phyloP scores from a whole-genome alignment of 73 alveolate species.

The Blepharisma stoltei region DNA sequence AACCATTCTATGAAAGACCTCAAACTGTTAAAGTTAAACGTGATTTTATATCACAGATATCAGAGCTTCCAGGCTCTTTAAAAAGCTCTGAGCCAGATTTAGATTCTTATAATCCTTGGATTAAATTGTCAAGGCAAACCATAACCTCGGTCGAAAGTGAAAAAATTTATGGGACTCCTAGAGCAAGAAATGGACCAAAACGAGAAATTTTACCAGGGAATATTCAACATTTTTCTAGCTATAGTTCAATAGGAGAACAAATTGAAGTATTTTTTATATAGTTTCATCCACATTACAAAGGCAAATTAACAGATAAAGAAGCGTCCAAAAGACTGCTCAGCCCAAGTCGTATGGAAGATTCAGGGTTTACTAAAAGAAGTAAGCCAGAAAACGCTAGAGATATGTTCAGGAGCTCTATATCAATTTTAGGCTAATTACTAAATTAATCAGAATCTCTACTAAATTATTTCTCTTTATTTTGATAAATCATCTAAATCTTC shows the following conservation, averaged over 20 bases:
- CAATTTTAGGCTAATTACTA: background rate
- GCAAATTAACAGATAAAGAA: background rate
- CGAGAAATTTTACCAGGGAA: background rate
- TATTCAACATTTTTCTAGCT: background rate
- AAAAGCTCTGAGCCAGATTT: background rate
- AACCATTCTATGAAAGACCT: background rate
- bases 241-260: background rate
- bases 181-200: background rate
- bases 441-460: too few species aligned
- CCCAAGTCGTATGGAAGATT: background rate
- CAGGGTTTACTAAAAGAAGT: background rate
- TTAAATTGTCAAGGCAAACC: background rate
- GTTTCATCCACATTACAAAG: background rate
- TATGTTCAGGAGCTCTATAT: background rate
- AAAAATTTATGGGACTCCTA: background rate
- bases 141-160: background rate
- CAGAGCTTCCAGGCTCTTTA: constrained; percentile 1
- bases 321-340: background rate
- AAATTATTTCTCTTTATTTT: too few species aligned
- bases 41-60: background rate
- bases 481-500: too few species aligned
- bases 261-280: background rate
- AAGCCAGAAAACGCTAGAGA: background rate
- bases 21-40: background rate
- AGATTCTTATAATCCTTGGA: background rate